Evolutionary conservation across 164 flowering plant species (phyloP).

Genomic region (Vitis rupestris): DNA sequence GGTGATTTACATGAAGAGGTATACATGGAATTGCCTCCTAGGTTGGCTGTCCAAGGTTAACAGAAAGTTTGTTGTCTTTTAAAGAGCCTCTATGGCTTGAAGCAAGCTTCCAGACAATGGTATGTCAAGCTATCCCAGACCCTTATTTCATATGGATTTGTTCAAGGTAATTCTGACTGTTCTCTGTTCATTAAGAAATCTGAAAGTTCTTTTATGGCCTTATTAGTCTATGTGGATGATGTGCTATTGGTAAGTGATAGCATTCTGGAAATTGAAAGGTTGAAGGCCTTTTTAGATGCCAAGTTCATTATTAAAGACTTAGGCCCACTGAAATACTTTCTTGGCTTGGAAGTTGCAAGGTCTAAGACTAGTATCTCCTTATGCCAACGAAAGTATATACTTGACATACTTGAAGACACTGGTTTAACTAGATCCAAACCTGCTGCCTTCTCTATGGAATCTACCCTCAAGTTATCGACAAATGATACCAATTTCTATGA

Average conservation of each 20-base stretch:
- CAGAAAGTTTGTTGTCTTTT: background rate
- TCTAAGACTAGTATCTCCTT: slow-evolving; percentile 1
- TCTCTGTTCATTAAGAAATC: background rate
- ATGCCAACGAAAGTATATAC: background rate
- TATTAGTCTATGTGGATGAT: slow-evolving; percentile 9
- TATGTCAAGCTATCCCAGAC: background rate
- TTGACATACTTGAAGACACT: no score
- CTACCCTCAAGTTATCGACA: background rate
- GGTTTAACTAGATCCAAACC: no score
- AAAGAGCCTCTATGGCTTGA: slow-evolving; percentile 5
- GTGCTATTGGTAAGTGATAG: background rate
- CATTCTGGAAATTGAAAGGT: background rate
- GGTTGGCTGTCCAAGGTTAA: background rate
- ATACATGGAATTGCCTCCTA: background rate
- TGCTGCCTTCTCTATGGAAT: no score
- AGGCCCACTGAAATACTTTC: slow-evolving; percentile 6
- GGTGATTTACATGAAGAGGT: slow-evolving; percentile 5
- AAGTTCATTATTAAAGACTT: slow-evolving; percentile 8
- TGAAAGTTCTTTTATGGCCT: background rate
- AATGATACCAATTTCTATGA: background rate
- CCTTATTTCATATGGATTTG: background rate
- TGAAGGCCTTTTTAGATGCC: background rate
- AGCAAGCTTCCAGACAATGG: slow-evolving; percentile 6
- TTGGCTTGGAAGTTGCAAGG: slow-evolving; percentile 6
- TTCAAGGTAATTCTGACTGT: background rate